Evolutionary conservation across 140 eudicot species (phyloP).

Genomic region (Cichorium intybus): DNA sequence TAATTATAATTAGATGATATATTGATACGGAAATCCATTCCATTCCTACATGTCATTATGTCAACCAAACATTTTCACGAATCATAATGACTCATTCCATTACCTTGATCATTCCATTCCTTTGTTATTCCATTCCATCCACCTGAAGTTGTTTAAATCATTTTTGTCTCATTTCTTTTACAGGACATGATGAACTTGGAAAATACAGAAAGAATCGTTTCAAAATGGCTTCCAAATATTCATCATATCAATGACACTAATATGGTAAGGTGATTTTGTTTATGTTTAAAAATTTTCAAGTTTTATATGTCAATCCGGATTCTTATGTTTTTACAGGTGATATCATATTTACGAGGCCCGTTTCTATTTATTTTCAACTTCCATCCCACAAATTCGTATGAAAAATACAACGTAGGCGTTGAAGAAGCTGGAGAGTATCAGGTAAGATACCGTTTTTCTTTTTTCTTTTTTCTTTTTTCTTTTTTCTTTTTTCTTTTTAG

Average conservation of each 20-base stretch:
- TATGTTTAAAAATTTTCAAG: neutral
- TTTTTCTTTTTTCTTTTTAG: neutral
- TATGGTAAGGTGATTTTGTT: slow-evolving; percentile 43
- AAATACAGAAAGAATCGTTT: slow-evolving; percentile 54
- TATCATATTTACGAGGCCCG: slow-evolving; percentile 84
- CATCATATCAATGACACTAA: slow-evolving; percentile 75
- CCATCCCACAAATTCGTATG: slow-evolving; percentile 71
- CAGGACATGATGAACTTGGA: slow-evolving; percentile 98
- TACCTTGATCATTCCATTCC: too few relatives aligned
- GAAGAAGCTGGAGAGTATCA: slow-evolving; percentile 99
- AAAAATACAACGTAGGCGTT: slow-evolving; percentile 70
- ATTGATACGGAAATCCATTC: too few relatives aligned
- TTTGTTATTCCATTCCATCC: too few relatives aligned
- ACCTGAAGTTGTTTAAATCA: neutral
- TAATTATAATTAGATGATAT: too few relatives aligned
- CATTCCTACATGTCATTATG: too few relatives aligned
- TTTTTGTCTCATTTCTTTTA: neutral
- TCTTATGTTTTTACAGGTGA: slow-evolving; percentile 52
- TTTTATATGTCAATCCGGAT: neutral
- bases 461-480: neutral
- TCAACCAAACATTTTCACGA: too few relatives aligned
- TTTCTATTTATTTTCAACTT: slow-evolving; percentile 82
- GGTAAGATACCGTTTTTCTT: slow-evolving; percentile 41
- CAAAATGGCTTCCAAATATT: slow-evolving; percentile 60
- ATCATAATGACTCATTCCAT: too few relatives aligned